These are phyloP conservation scores for Tricholoma furcatifolium DNA, from an alignment of 768 basidiomycete species.

Conservation along the genomic window DNA sequence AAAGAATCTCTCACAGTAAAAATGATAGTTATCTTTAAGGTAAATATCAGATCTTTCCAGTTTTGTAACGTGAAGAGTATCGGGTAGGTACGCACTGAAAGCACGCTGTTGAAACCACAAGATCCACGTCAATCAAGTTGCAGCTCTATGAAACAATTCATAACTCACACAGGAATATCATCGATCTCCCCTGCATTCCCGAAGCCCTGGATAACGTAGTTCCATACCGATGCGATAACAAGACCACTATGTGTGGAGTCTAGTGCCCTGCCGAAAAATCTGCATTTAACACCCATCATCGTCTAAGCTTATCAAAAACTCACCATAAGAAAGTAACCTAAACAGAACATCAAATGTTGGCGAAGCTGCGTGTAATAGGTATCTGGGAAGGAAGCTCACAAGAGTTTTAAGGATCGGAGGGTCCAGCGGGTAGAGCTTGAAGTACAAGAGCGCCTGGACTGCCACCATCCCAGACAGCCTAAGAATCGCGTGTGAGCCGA, in stretches of 20 bases:
- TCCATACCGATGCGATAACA: conserved; percentile 25
- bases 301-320: background rate
- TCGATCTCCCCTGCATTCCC: conserved; percentile 18
- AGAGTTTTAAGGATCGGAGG: conserved; percentile 22
- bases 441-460: conserved; percentile 34
- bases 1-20: conserved; percentile 14
- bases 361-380: background rate
- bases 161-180: conserved; percentile 22
- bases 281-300: background rate
- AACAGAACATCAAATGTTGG: background rate
- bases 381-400: conserved; percentile 18
- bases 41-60: background rate
- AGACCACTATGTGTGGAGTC: conserved; percentile 24
- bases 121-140: too few relatives aligned
- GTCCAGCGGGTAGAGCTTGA: conserved; percentile 33
- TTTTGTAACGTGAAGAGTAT: background rate
- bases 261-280: conserved; percentile 18
- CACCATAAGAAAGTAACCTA: conserved; percentile 34
- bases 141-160: too few relatives aligned
- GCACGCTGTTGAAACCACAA: background rate
- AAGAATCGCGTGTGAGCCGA: background rate
- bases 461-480: conserved; percentile 34
- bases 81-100: conserved; percentile 6
- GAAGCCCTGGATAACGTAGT: conserved; percentile 22
- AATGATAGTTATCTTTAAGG: conserved; percentile 16